Evolutionary conservation across 2,329 filamentous ascomycete genomes (phyloP).

Genomic region (Fusarium sp.): DNA sequence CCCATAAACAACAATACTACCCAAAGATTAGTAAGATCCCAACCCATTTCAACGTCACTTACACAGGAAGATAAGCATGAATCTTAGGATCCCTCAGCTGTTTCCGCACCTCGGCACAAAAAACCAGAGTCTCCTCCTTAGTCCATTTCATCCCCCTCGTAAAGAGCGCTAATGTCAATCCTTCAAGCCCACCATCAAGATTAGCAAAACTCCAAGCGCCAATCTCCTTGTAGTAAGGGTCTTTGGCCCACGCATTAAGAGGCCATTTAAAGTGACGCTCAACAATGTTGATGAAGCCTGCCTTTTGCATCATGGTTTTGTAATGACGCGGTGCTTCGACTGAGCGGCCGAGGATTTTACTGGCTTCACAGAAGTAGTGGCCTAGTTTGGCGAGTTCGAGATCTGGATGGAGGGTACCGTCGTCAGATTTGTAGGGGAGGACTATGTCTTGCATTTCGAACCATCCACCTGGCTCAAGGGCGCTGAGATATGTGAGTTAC

Average conservation of each 20-base stretch:
- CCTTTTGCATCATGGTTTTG: not conserved
- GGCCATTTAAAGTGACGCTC: not conserved
- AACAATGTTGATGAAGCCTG: not conserved
- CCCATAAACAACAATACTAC: slow-evolving; percentile 9
- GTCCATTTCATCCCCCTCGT: not conserved
- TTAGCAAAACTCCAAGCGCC: not conserved
- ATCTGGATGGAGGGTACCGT: not conserved
- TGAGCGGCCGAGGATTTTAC: not conserved
- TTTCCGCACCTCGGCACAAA: not conserved
- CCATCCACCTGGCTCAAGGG: not conserved
- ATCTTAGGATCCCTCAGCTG: not conserved
- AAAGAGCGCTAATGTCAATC: not conserved
- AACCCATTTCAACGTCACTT: not conserved
- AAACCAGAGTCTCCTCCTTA: not conserved
- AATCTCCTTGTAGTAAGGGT: not conserved
- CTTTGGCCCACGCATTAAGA: not conserved
- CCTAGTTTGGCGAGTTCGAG: not conserved
- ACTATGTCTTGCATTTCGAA: not conserved
- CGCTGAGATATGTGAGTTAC: not conserved
- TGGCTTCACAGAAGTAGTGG: not conserved
- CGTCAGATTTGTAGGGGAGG: not conserved
- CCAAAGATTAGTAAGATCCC: not conserved
- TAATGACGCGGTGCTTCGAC: not conserved
- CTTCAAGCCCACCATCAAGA: not conserved
- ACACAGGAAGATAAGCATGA: slow-evolving; percentile 2